Evolutionary conservation across 192 early-diverging fungal genomes (phyloP), one percentile per base, ranked within the genome.

Genomic region (Geosiphon pyriformis): DNA sequence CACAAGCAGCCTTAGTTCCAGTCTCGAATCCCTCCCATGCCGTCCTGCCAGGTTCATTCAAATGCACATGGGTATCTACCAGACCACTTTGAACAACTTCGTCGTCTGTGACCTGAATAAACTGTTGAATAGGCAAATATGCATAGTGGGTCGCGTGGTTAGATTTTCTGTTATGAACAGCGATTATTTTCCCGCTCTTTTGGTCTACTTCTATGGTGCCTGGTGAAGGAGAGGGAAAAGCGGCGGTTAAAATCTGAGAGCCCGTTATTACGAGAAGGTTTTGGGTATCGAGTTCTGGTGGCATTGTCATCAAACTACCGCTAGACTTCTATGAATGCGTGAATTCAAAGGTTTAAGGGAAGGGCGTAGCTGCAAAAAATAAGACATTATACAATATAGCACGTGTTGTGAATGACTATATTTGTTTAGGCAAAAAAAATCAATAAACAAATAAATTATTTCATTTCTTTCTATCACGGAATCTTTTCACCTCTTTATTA

Each of bases 41-140:
- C 59, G 90, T 92, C 74, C 90, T 83, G 25, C 90, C 90, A 11
- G 90, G 90, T 74, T 92, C 88, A 69, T 92, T 92, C 72, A 92
- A 82, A 69, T 92, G 90, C 15, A 92, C 90, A 65, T 92, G 90
- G 32, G 84, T 85, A 73, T 92, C 90, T 29, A 92, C 82, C 4
- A 89, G 37, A 12, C 90, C 90, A 23, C 88, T 10, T 29, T 20
- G 82, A 81, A 90, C 87, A 31, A 92, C 68, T 18, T 89, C 75
- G 49, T 78, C 70, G 48, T 82, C 67, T 23, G 82, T 84, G 22
- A 80, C 82, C 49, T 84, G 77, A 4, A 87, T 27, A 46, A 74
- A 66, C 10, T 84, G 81, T 2, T 59, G 69, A 4, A 71, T 68
- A 23, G 54, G 54, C 2, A 81, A 68, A 4, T 49, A 56, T 69